phyloP scores from a whole-genome alignment of 495 filamentous ascomycete species.

The Neurospora africana region DNA sequence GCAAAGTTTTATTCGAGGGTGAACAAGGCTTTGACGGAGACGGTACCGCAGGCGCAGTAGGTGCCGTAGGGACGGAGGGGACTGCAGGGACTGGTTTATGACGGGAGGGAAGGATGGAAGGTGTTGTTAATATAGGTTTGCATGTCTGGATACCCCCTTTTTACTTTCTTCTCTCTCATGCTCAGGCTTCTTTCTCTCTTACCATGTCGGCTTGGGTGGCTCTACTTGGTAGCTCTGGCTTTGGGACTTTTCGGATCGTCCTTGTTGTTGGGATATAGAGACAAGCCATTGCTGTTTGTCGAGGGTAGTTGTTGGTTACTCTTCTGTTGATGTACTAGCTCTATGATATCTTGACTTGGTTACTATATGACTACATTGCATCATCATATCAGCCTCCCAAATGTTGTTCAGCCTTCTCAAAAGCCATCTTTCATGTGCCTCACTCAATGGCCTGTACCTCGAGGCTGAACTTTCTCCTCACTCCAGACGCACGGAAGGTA shows the following conservation, averaged over 20 bases:
- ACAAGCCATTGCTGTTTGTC: neutral
- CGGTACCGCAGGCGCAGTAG: neutral
- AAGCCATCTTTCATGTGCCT: neutral
- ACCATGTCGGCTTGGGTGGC: neutral
- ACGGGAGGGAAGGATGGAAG: neutral
- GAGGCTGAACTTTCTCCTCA: neutral
- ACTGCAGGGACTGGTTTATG: neutral
- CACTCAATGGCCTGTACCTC: neutral
- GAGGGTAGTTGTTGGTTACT: neutral
- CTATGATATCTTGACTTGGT: neutral
- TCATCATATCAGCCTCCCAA: neutral
- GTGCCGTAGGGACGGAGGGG: neutral
- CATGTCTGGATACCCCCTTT: neutral
- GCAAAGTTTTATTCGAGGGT: constrained; percentile 84
- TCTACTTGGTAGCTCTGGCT: neutral
- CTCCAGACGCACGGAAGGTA: neutral
- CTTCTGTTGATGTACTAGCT: neutral
- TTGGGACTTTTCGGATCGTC: neutral
- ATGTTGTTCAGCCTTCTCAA: neutral
- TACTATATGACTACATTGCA: neutral
- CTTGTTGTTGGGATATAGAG: neutral
- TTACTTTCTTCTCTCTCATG: neutral
- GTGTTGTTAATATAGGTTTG: neutral
- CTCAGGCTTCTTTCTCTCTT: neutral
- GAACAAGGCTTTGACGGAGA: constrained; percentile 62